Conservation (phyloP, 345 rosid genomes). For the Aegle marmelos region DNA sequence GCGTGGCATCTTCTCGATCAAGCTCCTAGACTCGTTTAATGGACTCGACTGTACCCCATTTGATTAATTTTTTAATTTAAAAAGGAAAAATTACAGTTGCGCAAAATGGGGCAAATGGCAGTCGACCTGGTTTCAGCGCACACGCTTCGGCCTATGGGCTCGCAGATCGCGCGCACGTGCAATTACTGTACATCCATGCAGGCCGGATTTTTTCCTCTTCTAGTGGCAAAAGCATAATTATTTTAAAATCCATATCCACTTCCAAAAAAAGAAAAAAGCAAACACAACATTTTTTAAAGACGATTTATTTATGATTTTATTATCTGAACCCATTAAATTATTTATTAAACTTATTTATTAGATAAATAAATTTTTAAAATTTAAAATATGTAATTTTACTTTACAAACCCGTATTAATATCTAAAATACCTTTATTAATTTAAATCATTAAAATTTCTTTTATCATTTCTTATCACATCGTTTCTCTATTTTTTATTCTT, state of each 20-base stretch:
- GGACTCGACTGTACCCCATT: not conserved
- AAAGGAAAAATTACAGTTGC: not conserved
- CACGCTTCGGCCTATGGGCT: not conserved
- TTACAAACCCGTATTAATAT: too few species aligned
- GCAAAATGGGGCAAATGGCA: too few species aligned
- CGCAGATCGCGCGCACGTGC: constrained; percentile 30
- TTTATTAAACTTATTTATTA: too few species aligned
- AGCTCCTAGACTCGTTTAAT: not conserved
- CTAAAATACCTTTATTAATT: too few species aligned
- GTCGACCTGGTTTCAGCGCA: not conserved
- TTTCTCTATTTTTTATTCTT: too few species aligned
- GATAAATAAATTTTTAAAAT: too few species aligned
- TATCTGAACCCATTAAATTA: too few species aligned
- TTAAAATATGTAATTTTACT: too few species aligned
- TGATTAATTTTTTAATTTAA: too few species aligned
- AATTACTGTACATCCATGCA: constrained; percentile 19
- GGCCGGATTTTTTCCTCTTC: not conserved
- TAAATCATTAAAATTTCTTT: too few species aligned
- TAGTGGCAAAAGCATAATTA: constrained; percentile 21
- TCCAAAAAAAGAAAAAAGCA: not conserved
- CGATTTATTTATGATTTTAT: too few species aligned
- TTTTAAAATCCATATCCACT: not conserved
- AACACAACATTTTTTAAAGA: not conserved
- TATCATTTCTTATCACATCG: too few species aligned
- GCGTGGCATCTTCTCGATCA: not conserved